Percentiles rank a stretch among this genome's conserved stretches.
phyloP scores from a whole-genome alignment of 805 yeast species.

The Candida anglica region DNA sequence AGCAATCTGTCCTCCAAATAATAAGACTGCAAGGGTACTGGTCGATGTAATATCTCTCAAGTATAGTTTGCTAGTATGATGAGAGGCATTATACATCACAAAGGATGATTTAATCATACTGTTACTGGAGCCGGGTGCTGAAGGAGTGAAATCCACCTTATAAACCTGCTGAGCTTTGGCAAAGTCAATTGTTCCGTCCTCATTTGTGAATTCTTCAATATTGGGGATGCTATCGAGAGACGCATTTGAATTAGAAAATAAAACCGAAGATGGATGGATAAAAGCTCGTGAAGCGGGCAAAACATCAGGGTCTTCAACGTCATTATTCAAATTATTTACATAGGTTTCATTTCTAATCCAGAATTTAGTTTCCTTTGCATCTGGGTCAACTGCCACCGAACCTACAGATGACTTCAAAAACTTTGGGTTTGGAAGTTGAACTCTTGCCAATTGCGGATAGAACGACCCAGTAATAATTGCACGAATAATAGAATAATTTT shows the following conservation, averaged over 20 bases:
- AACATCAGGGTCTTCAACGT: slow-evolving; percentile 8
- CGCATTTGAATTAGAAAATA: too few species aligned
- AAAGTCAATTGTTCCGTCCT: slow-evolving; percentile 39
- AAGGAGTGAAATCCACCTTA: slow-evolving; percentile 40
- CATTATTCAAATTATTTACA: slow-evolving; percentile 9
- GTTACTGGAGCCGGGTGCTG: slow-evolving; percentile 18
- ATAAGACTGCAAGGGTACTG: slow-evolving; percentile 61
- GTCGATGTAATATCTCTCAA: slow-evolving; percentile 79
- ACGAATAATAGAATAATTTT: slow-evolving; percentile 49
- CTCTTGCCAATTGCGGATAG: slow-evolving; percentile 79
- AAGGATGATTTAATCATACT: slow-evolving; percentile 50
- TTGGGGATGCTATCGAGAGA: too few species aligned
- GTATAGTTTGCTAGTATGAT: slow-evolving; percentile 63
- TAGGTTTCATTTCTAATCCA: slow-evolving; percentile 68
- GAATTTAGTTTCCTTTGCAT: slow-evolving; percentile 64
- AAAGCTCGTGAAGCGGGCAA: slow-evolving; percentile 70
- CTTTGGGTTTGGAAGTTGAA: slow-evolving; percentile 79
- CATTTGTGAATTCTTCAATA: slow-evolving; percentile 24
- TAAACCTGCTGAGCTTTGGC: slow-evolving; percentile 24
- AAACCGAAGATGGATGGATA: slow-evolving; percentile 79
- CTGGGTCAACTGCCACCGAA: slow-evolving; percentile 81
- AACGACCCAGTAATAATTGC: slow-evolving; percentile 76
- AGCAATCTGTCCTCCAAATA: slow-evolving; percentile 74
- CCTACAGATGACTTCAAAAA: slow-evolving; percentile 69
- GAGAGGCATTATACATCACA: slow-evolving; percentile 57